A percentile compares a stretch with the other conserved stretches of the same genome.
Conservation (phyloP, 2,329 filamentous ascomycete species). For the Hypomyces rosellus region DNA sequence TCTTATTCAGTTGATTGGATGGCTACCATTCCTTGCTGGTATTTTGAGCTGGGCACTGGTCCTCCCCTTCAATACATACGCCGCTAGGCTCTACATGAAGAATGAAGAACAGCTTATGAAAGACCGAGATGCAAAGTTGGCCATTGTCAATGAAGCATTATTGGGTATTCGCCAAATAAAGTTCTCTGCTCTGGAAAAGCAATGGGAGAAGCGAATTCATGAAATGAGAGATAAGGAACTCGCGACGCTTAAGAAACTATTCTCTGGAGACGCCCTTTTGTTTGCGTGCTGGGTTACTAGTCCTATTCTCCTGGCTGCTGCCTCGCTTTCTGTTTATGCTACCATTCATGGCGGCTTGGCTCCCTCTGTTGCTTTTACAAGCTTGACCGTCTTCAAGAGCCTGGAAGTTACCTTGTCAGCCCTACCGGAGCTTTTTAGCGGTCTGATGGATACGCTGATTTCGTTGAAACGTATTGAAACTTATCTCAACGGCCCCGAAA, state of each 20-base stretch:
- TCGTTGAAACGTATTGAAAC: slow-evolving; percentile 65
- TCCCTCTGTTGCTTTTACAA: slow-evolving; percentile 73
- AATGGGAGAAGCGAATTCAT: slow-evolving; percentile 67
- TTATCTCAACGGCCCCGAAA: slow-evolving; percentile 63
- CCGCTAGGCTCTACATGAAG: slow-evolving; percentile 56
- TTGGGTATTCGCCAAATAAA: slow-evolving; percentile 81
- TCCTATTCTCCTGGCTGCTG: slow-evolving; percentile 66
- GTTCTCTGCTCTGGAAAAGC: slow-evolving; percentile 67
- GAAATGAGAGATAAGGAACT: slow-evolving; percentile 61
- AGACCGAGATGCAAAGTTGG: slow-evolving; percentile 67
- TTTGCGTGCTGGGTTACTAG: slow-evolving; percentile 66
- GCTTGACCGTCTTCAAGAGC: slow-evolving; percentile 66
- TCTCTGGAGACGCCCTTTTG: slow-evolving; percentile 55
- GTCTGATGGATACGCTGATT: slow-evolving; percentile 65
- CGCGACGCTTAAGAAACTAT: slow-evolving; percentile 58
- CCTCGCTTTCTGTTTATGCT: slow-evolving; percentile 64
- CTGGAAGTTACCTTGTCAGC: slow-evolving; percentile 65
- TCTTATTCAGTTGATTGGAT: slow-evolving; percentile 63
- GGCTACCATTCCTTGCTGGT: slow-evolving; percentile 60
- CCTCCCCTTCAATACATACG: slow-evolving; percentile 62
- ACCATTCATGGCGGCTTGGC: slow-evolving; percentile 54
- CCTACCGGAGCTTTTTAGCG: slow-evolving; percentile 66
- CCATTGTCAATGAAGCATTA: slow-evolving; percentile 68
- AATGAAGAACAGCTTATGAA: slow-evolving; percentile 69
- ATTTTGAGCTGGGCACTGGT: slow-evolving; percentile 57